Evolutionary conservation across 169 alveolate species (phyloP), one percentile per base, ranked within the genome.

Genomic region (Cryptosporidium baileyi): DNA sequence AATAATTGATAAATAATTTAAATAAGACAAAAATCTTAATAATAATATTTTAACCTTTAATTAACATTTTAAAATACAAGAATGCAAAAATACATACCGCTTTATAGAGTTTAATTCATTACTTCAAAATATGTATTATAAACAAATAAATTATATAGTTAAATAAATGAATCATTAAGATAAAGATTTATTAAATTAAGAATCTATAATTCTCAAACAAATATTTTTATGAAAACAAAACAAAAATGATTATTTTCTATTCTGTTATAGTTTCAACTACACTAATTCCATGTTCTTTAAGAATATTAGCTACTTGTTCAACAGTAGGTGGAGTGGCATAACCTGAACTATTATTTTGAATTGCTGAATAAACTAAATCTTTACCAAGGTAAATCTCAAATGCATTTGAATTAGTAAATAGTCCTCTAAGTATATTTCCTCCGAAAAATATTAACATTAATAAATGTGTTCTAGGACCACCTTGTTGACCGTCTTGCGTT

Each of bases 271-370:
- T 67, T 82, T 89, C 92, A 24, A 89, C 60, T 7, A 89, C 90
- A 54, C 88, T 89, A 60, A 89, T 89, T 80, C 89, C 89, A 82
- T 89, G 92, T 24, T 89, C 88, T 59, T 81, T 57, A 2, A 89
- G 59, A 26, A 82, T 85, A 54, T 80, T 80, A 44, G 40, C 80
- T 63, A 85, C 79, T 65, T 65, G 81, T n/a, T 65, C 81, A 22
- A 65, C 26, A 44, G 81, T 65, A 34, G 81, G 81, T 19, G 81
- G 81, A 15, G 81, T 65, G 1, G 81, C 62, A 32, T 65, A 65
- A 9, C 81, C 81, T 8, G 81, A 65, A 49, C 81, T 65, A 36
- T 45, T 65, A 17, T 65, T 65, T 30, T 65, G 61, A 47, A 65
- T 30, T 28, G 81, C 81, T 15, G 81, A 65, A 38, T 65, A 65